Evolutionary conservation across 2,329 filamentous ascomycete genomes (phyloP), one percentile per base, ranked within the genome.

Genomic region (Ceratocystis alfenasii): DNA sequence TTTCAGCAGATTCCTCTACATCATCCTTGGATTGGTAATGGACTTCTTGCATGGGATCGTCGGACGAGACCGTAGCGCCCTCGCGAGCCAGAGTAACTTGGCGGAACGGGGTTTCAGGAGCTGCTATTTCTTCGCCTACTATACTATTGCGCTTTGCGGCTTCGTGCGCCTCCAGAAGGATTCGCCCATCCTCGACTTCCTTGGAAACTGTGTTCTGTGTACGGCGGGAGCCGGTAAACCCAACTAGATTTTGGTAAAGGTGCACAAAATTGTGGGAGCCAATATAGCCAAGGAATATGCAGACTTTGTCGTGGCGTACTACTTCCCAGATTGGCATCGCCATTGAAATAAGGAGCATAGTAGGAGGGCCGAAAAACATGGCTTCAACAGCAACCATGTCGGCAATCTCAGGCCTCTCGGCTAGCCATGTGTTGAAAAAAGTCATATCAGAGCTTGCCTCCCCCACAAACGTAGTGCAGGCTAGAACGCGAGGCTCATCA

Each of bases 211-310:
- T 77, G 57, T 30, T 36, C 7, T 62, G 10, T 10, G 57, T 66
- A 5, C 30, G 62, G 10, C 68, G 66, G 36, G 66, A 65, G 20
- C 68, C 68, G 7, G 65, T 63, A 22, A 67, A 68, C 5, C 78
- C 79, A 67, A 87, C 77, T 4, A 87, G 75, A 45, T 79, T 79
- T 66, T 85, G 79, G 71, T 87, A 87, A 7, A 87, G 77, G 65
- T 83, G 81, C 7, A 83, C 82, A 80, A 87, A 83, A 73, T 87
- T 87, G 70, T 85, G 83, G 0, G 85, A 87, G 70, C 81, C 86
- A 69, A 87, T 82, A 69, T 84, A 84, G 41, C 85, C 85, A 59
- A 87, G 72, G 68, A 84, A 86, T 69, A 81, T 84, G 73, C 84
- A 87, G 25, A 86, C 83, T 70, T 86, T 86, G 69, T 87, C 83